Base-by-base conservation (phyloP, 148 eudicot genomes). In the Heliamphora exappendiculata region DNA sequence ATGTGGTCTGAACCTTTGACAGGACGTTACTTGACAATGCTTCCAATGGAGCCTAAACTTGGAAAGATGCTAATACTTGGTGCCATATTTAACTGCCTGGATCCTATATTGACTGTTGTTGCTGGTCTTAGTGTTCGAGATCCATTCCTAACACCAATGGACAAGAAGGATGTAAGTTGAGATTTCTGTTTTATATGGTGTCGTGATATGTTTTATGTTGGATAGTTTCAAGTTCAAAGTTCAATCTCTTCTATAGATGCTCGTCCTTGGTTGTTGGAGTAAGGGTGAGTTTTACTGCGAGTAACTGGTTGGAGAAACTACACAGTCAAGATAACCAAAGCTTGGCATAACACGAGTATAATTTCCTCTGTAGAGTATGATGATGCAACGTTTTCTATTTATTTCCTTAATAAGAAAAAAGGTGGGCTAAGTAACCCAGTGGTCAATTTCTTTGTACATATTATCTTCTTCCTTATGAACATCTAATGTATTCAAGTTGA, bases 51-150 rank as follows among this genome's bases (percentile, higher is more conserved):
- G 83, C 97, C 94, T 57, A 92, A 92, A 81, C 92, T 90, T 78
- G 97, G 97, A 73, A 92, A 92, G 83, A 92, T 95, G 96, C 94
- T 95, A 82, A 79, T 95, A 77, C 86, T 89, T 78, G 98, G 98
- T 57, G 90, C 91, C 16, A 84, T 92, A 70, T 85, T 92, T 26
- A 87, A 88, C 47, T 95, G 98, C 80, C 83, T 95, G 84, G 94
- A 95, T 76, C 93, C 98, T n/a, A 82, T 95, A 58, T 82, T 92
- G 83, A 91, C 92, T 71, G 49, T 95, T 83, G 98, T 89, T 84
- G 96, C 96, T 84, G 96, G 97, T 71, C 93, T 95, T 42, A 92
- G 96, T 73, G 93, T 91, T 55, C 91, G 92, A 76, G 97, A 95
- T 79, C 98, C 98, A 73, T 95, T 95, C 83, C 83, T 95, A 79